Evolutionary conservation across 495 filamentous ascomycete genomes (phyloP), one percentile per base, ranked within the genome.

Genomic region (Tirmania nivea): DNA sequence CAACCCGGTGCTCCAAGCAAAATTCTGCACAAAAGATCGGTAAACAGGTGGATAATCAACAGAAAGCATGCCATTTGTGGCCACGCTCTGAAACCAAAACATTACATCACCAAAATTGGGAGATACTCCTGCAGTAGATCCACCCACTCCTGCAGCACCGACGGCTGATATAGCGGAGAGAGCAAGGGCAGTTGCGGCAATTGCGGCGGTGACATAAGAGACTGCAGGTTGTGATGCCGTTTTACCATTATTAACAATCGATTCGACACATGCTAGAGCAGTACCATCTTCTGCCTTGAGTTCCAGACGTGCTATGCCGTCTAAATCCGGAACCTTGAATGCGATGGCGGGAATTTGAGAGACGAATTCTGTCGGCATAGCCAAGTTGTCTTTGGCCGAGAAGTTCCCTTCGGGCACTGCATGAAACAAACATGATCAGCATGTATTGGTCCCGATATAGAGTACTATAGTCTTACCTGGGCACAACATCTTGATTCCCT

Each of bases 21-120:
- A 97, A 66, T 96, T 97, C 68, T 81, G 81, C 42, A 83, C 67
- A 65, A 93, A 97, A 63, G 79, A 87, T 54, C 77, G 73, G 67
- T 96, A 96, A 25, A 96, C 77, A 31, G 76, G 66, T 6, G 90
- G 90, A 61, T 93, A 86, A 59, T 79, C 76, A 59, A 87, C 86
- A 57, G 82, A 89, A 64, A 95, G 67, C 90, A 96, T 95, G 52
- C 90, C 90, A 64, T 88, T 94, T 70, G 87, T 81, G 17, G 90
- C 88, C 67, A 97, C 79, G 34, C 79, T 79, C 69, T 96, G 90
- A 68, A 96, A 94, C 76, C 81, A 89, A 49, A 79, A 78, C 64
- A 95, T 77, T 52, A 94, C 79, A 61, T 94, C 86, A 49, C 71
- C 75, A 66, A 95, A 94, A 49, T 78, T 83, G 9, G 90, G 90